A percentile compares a stretch with the other conserved stretches of the same genome.
Evolutionary conservation across 1,284 basidiomycete species (phyloP).

Genomic region (Psilocybe mexicana): DNA sequence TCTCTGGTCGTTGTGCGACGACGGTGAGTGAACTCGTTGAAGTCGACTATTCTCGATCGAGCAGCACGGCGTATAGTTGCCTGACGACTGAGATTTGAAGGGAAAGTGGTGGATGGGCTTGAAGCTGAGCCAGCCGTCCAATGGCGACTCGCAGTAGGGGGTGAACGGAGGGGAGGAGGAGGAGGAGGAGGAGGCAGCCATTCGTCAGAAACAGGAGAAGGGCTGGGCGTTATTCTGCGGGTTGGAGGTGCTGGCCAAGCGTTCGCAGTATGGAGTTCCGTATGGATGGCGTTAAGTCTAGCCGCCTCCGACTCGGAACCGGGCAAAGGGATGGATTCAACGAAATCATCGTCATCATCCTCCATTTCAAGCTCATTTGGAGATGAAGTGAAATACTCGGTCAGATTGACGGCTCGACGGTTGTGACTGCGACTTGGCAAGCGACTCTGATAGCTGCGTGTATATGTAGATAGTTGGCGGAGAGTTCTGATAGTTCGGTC

Average conservation of each 20-base stretch:
- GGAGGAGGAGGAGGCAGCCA: conserved; percentile 24
- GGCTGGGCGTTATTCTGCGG: conserved; percentile 27
- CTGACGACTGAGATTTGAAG: conserved; percentile 41
- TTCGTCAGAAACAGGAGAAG: conserved; percentile 33
- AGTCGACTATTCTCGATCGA: conserved; percentile 55
- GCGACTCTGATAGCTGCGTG: conserved; percentile 52
- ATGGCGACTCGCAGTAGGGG: conserved; percentile 28
- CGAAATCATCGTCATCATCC: conserved; percentile 62
- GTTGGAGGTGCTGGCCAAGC: conserved; percentile 23
- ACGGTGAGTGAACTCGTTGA: conserved; percentile 66
- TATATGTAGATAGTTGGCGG: conserved; percentile 51
- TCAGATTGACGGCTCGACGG: conserved; percentile 40
- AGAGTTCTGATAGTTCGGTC: conserved; percentile 63
- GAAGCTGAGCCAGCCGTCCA: conserved; percentile 31
- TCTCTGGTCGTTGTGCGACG: conserved; percentile 47
- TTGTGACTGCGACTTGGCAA: conserved; percentile 32
- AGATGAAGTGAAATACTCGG: conserved; percentile 50
- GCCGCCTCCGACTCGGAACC: conserved; percentile 47
- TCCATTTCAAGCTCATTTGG: conserved; percentile 55
- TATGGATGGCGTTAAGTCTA: conserved; percentile 57
- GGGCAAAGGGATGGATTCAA: conserved; percentile 27
- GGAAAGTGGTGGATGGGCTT: conserved; percentile 20
- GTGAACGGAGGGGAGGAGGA: conserved; percentile 22
- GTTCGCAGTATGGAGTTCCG: conserved; percentile 39
- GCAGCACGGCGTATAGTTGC: conserved; percentile 46